Evolutionary conservation across 2,329 filamentous ascomycete species (phyloP).

Genomic region (Aspergillus novoparasiticus): DNA sequence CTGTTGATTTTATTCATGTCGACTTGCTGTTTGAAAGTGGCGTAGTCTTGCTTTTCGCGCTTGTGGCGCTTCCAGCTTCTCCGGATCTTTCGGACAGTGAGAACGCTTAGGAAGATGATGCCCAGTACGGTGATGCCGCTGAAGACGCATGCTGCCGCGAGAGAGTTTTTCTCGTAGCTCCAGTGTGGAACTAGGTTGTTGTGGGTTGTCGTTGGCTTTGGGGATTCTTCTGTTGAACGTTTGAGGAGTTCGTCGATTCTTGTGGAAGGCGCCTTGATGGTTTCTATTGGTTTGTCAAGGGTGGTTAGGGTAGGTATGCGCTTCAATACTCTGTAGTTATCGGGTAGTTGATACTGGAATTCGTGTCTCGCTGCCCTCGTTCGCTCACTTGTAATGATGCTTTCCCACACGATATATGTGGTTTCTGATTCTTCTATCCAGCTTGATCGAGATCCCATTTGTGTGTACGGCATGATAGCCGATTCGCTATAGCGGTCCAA

Average conservation of each 20-base stretch:
- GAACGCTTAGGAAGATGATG: conserved; percentile 24
- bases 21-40: conserved; percentile 22
- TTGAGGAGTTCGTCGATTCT: not conserved
- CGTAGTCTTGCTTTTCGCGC: conserved; percentile 11
- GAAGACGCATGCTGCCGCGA: conserved; percentile 32
- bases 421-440: not conserved
- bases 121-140: conserved; percentile 21
- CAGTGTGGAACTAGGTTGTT: conserved; percentile 17
- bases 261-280: not conserved
- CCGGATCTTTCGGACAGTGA: conserved; percentile 24
- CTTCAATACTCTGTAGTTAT: not conserved
- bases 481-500: not conserved
- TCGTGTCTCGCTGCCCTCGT: too few species aligned
- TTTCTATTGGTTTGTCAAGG: not conserved
- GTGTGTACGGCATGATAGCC: not conserved
- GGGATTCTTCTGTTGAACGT: not conserved
- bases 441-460: not conserved
- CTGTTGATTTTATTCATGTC: not conserved
- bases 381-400: not conserved
- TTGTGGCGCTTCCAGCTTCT: conserved; percentile 20
- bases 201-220: conserved; percentile 3
- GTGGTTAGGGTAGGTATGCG: not conserved
- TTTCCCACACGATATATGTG: not conserved
- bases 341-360: not conserved
- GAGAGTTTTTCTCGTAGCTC: conserved; percentile 26